These are phyloP conservation scores for Dimocarpus longan DNA, from an alignment of 345 rosid genomes.

Conservation along the genomic window DNA sequence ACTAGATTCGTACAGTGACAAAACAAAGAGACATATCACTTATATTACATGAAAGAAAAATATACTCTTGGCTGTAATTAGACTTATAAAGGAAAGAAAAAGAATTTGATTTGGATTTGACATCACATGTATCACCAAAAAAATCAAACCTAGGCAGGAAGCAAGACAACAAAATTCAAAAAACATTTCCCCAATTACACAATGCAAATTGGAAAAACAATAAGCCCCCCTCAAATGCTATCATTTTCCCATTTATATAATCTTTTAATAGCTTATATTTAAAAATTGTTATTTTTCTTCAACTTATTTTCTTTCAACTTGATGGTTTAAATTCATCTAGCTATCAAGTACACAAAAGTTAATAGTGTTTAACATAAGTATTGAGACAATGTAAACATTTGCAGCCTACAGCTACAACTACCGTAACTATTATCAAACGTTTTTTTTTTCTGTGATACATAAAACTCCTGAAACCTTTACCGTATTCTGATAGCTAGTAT, in stretches of 20 bases:
- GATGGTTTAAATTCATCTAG: too few relatives aligned
- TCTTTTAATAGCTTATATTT: not conserved
- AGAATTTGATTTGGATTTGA: not conserved
- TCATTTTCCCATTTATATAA: too few relatives aligned
- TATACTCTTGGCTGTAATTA: not conserved
- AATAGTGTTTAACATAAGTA: too few relatives aligned
- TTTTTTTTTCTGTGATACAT: too few relatives aligned
- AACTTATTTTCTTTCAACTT: not conserved
- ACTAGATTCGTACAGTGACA: not conserved
- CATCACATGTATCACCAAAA: not conserved
- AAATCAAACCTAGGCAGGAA: not conserved
- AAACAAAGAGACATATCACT: not conserved
- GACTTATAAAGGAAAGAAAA: not conserved
- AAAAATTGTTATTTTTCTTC: not conserved
- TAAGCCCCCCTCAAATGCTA: not conserved
- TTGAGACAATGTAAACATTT: too few relatives aligned
- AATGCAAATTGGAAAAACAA: not conserved
- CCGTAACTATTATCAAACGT: too few relatives aligned
- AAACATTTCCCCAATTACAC: not conserved
- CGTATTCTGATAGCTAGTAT: not conserved
- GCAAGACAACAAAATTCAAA: not conserved
- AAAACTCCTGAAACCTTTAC: too few relatives aligned
- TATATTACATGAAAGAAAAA: not conserved
- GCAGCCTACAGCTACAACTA: too few relatives aligned
- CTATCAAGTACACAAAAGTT: too few relatives aligned